Evolutionary conservation across 371 early-diverging fungal species (phyloP).

Genomic region (Mortierella sp.): DNA sequence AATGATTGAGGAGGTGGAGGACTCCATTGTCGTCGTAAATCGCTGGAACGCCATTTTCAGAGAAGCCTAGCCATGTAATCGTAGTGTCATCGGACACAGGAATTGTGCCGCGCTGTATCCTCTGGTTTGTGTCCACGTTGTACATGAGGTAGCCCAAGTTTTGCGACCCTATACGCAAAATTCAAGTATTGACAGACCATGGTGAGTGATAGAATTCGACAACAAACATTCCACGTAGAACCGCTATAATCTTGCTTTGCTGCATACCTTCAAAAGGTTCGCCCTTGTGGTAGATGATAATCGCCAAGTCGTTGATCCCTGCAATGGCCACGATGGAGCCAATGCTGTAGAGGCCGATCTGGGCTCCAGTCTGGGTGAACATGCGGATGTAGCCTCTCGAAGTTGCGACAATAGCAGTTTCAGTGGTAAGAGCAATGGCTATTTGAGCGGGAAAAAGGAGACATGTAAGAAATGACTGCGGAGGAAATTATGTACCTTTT

Average conservation of each 20-base stretch:
- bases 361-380: slow-evolving; percentile 84
- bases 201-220: neutral
- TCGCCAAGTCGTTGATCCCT: slow-evolving; percentile 65
- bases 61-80: slow-evolving; percentile 90
- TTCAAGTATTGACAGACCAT: no score
- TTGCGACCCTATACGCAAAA: slow-evolving; percentile 60
- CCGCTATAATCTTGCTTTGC: neutral
- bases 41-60: slow-evolving; percentile 79
- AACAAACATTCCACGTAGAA: neutral
- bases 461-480: neutral
- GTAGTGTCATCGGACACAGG: slow-evolving; percentile 74
- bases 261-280: slow-evolving; percentile 59
- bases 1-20: slow-evolving; percentile 70
- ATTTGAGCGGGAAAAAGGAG: neutral
- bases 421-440: slow-evolving; percentile 81
- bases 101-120: slow-evolving; percentile 71
- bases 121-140: slow-evolving; percentile 70
- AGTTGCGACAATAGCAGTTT: slow-evolving; percentile 81
- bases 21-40: slow-evolving; percentile 79
- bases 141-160: slow-evolving; percentile 78
- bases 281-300: slow-evolving; percentile 70
- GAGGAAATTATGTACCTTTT: neutral
- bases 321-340: slow-evolving; percentile 74
- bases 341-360: slow-evolving; percentile 77
- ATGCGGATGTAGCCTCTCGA: slow-evolving; percentile 81